Evolutionary conservation across 2,329 filamentous ascomycete species (phyloP).

Genomic region (Proliferodiscus dingleyae): DNA sequence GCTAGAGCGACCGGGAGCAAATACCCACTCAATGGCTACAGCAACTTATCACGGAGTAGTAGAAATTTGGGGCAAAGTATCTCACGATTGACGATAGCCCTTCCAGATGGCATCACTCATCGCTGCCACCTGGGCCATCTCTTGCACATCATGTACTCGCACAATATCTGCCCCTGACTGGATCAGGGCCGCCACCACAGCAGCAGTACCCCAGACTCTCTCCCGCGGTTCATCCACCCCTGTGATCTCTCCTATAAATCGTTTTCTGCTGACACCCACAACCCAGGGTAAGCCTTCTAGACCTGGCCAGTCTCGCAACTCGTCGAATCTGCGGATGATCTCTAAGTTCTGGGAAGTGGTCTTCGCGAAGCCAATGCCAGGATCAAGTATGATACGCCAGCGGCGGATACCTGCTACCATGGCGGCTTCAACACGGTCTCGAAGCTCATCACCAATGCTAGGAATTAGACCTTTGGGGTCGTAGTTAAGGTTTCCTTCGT

Average conservation of each 20-base stretch:
- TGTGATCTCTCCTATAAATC: slow-evolving; percentile 80
- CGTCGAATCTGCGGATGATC: slow-evolving; percentile 62
- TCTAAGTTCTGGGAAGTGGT: slow-evolving; percentile 74
- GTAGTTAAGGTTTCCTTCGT: slow-evolving; percentile 45
- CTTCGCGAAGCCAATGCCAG: slow-evolving; percentile 93
- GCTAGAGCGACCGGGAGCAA: too few relatives aligned
- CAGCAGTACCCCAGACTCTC: slow-evolving; percentile 80
- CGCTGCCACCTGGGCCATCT: slow-evolving; percentile 78
- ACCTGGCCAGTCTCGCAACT: slow-evolving; percentile 59
- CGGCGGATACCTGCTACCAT: slow-evolving; percentile 76
- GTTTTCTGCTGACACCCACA: slow-evolving; percentile 82
- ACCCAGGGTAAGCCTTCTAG: slow-evolving; percentile 77
- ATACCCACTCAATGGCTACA: too few relatives aligned
- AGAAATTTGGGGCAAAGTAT: too few relatives aligned
- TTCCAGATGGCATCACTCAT: slow-evolving; percentile 95
- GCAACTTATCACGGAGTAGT: too few relatives aligned
- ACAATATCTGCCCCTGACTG: slow-evolving; percentile 87
- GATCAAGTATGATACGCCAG: slow-evolving; percentile 94
- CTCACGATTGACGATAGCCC: too few relatives aligned
- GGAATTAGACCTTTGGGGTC: slow-evolving; percentile 49
- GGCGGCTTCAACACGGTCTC: slow-evolving; percentile 63
- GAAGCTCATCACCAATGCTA: slow-evolving; percentile 53
- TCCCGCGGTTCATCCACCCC: slow-evolving; percentile 66
- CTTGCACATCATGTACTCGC: slow-evolving; percentile 81
- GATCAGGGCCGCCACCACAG: slow-evolving; percentile 79